Percentiles rank a stretch among this genome's conserved stretches.
These are phyloP conservation scores for Penicillium nordicum DNA, from an alignment of 2,329 filamentous ascomycete genomes.

Conservation along the genomic window DNA sequence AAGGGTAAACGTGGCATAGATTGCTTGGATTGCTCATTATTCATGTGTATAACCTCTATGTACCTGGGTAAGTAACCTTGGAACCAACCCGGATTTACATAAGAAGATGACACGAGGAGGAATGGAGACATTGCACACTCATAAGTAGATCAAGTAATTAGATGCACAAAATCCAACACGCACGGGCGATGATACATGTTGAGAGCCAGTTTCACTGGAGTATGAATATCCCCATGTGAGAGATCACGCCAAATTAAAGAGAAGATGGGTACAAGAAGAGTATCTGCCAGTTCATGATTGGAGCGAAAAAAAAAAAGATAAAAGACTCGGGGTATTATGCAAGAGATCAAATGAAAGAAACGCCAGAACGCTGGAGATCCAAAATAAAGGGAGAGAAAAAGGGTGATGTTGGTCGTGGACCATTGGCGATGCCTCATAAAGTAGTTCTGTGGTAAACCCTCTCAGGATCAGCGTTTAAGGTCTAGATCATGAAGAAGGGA, in stretches of 20 bases:
- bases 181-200: not conserved
- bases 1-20: not conserved
- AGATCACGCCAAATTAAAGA: not conserved
- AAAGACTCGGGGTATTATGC: slow-evolving; percentile 29
- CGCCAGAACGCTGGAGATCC: slow-evolving; percentile 19
- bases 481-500: slow-evolving; percentile 9
- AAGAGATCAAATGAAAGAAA: slow-evolving; percentile 10
- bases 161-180: not conserved
- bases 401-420: not conserved
- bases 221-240: not conserved
- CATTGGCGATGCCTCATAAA: not conserved
- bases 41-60: not conserved
- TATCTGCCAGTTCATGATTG: not conserved
- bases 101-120: not conserved
- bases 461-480: not conserved
- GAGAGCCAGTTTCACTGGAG: not conserved
- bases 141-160: not conserved
- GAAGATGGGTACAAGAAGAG: not conserved
- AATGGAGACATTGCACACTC: not conserved
- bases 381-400: not conserved
- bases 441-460: no score
- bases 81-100: not conserved
- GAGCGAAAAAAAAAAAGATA: not conserved
- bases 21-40: not conserved
- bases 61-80: no score